phyloP scores from a whole-genome alignment of 2,329 filamentous ascomycete species.

The Zasmidium angulare region DNA sequence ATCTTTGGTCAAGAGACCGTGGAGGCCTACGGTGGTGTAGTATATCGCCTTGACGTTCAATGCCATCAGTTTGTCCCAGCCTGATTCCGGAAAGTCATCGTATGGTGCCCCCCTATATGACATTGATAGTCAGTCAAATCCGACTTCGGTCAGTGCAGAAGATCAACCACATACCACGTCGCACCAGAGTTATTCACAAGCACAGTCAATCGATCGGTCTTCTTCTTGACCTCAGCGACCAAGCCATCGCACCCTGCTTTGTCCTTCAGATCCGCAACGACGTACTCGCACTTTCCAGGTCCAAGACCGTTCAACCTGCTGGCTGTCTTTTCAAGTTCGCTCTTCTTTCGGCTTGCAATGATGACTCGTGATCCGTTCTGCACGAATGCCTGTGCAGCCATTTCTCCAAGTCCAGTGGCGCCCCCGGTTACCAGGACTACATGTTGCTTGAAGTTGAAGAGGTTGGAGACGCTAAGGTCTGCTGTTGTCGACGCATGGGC shows the following conservation, averaged over 20 bases:
- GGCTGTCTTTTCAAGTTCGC: conserved; percentile 46
- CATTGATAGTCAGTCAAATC: too few relatives aligned
- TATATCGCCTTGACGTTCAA: conserved; percentile 41
- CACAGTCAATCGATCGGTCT: conserved; percentile 47
- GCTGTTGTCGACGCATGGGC: conserved; percentile 32
- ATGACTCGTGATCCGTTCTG: conserved; percentile 42
- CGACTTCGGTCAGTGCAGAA: too few relatives aligned
- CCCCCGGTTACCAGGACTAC: conserved; percentile 46
- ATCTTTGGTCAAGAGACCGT: conserved; percentile 45
- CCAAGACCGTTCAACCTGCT: conserved; percentile 45
- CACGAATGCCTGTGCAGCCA: conserved; percentile 48
- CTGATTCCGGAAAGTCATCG: conserved; percentile 57
- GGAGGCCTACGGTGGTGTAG: conserved; percentile 49
- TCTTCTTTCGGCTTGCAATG: conserved; percentile 48
- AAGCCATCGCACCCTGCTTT: conserved; percentile 45
- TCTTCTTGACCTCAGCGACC: conserved; percentile 44
- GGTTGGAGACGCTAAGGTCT: conserved; percentile 29
- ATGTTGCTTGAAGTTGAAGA: conserved; percentile 40
- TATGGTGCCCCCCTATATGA: conserved; percentile 50
- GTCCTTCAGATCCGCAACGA: conserved; percentile 45
- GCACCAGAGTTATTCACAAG: conserved; percentile 50
- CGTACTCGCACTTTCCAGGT: conserved; percentile 45
- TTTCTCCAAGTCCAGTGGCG: conserved; percentile 48
- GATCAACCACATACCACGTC: conserved; percentile 26
- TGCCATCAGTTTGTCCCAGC: conserved; percentile 57